Evolutionary conservation across 208 protist genomes (phyloP), one percentile per base, ranked within the genome.

Genomic region (Leptomonas pyrrhocoris): DNA sequence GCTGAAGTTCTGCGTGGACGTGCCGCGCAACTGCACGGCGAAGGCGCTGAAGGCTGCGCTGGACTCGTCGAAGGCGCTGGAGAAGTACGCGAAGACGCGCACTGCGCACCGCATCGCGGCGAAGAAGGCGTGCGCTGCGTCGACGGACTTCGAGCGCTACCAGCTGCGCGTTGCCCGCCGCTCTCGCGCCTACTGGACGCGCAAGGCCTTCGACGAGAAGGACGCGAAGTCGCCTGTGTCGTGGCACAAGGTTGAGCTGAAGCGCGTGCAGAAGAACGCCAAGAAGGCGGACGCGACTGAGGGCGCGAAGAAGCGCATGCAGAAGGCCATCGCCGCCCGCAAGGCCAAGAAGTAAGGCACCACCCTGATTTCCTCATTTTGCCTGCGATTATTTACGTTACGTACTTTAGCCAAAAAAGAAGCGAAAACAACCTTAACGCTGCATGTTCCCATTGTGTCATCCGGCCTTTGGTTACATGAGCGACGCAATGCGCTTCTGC

Each of bases 131-230:
- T 70, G 89, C 77, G 86, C 92, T 25, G 73, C 50, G 61, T 92
- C 89, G 55, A 93, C 87, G 57, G 92, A 96, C 87, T 96, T 96
- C 79, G 89, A 94, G 86, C 89, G 89, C 86, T 96, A 96, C 78
- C 92, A 96, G 84, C 89, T 96, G 66, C 87, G 86, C 78, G 92
- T 94, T 46, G 92, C 92, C 54, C 89, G 90, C 79, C 92, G 92
- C 68, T 96, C 92, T 55, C 92, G 92, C 60, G 88, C 92, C 72
- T 80, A 85, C 92, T 96, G 92, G 92, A 84, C 89, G 56, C 92
- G 92, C 80, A 94, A 94, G 87, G 74, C 89, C 74, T 96, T 96
- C 75, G 88, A 94, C 73, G 92, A 86, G 79, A 93, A 93, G 67
- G 92, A 96, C 81, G 86, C 80, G 76, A 94, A 93, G 89, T 74